phyloP scores from a whole-genome alignment of 441 rosid species.

The Populus hybrid region DNA sequence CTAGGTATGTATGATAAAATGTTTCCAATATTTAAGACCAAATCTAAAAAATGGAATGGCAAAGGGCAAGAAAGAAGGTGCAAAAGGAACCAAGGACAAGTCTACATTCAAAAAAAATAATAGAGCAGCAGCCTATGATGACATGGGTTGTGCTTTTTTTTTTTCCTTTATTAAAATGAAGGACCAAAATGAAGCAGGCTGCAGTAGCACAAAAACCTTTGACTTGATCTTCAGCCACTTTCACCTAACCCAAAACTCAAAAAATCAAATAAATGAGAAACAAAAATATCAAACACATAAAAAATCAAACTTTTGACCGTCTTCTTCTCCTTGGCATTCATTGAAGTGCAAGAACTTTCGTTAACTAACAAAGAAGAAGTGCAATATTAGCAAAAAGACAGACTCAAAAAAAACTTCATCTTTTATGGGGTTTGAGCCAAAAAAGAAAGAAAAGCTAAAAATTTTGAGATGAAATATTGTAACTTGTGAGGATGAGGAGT shows the following conservation, averaged over 20 bases:
- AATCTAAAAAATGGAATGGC: background rate
- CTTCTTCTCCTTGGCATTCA: background rate
- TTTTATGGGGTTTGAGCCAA: no score
- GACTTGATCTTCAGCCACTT: background rate
- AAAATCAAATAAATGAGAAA: background rate
- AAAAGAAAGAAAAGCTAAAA: no score
- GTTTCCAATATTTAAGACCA: background rate
- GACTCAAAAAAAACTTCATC: no score
- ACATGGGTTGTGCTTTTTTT: background rate
- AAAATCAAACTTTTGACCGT: background rate
- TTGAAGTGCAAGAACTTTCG: background rate
- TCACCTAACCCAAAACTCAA: background rate
- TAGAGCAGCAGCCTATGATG: background rate
- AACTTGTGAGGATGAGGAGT: no score
- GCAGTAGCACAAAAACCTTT: background rate
- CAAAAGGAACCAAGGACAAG: background rate
- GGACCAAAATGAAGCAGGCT: background rate
- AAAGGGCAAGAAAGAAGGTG: background rate
- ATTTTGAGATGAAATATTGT: no score
- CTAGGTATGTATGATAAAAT: background rate
- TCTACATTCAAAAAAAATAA: background rate
- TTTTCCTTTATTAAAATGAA: background rate
- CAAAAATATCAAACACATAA: background rate
- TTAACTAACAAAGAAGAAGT: no score
- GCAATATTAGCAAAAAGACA: no score